These are phyloP conservation scores for Huiozyma sinensis DNA, from an alignment of 805 yeast species.

Conservation along the genomic window DNA sequence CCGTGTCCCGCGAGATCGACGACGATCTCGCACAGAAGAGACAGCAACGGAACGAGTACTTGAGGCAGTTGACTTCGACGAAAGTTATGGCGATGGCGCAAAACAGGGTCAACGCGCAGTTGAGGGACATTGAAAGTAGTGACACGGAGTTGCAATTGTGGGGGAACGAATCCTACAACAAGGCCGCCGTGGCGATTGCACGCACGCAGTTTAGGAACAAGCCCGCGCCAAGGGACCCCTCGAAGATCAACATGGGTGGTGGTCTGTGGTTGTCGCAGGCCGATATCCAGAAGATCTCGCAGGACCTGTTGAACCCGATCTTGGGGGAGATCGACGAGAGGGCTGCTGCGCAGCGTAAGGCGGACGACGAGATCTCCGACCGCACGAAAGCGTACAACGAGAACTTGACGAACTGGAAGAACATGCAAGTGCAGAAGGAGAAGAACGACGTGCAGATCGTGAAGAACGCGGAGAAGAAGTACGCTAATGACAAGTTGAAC, in stretches of 20 bases:
- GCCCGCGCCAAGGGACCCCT: not conserved
- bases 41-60: conserved; percentile 17
- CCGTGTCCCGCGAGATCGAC: conserved; percentile 18
- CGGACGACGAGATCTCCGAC: conserved; percentile 37
- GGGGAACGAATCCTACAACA: conserved; percentile 47
- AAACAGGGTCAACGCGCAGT: conserved; percentile 36
- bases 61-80: conserved; percentile 24
- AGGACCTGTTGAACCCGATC: conserved; percentile 73
- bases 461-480: conserved; percentile 35
- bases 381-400: conserved; percentile 29
- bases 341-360: conserved; percentile 59
- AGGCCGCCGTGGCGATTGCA: conserved; percentile 68
- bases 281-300: conserved; percentile 75
- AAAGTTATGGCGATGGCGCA: conserved; percentile 43
- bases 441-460: conserved; percentile 32
- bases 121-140: conserved; percentile 35
- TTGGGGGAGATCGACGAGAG: conserved; percentile 60
- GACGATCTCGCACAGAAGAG: conserved; percentile 38
- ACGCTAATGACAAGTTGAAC: conserved; percentile 12
- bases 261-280: conserved; percentile 68
- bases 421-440: conserved; percentile 30
- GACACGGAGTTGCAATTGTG: conserved; percentile 10
- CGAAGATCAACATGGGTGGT: conserved; percentile 65
- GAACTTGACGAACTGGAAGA: conserved; percentile 33
- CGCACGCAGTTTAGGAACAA: conserved; percentile 36